Conservation (phyloP, 148 eudicot genomes). For the Camellia lanceoleosa region DNA sequence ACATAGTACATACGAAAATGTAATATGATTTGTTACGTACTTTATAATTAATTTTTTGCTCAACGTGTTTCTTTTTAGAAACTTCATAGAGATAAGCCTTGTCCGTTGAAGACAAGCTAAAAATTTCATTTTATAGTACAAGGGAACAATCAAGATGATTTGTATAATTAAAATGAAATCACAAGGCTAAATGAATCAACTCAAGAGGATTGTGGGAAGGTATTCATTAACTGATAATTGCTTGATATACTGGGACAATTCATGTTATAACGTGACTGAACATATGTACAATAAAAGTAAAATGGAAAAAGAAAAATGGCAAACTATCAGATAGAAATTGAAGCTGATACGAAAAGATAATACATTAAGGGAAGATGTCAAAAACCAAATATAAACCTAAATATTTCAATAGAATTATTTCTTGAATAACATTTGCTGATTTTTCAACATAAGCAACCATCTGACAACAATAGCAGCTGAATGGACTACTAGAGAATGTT, state of each 20-base stretch:
- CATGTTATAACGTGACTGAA: neutral
- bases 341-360: neutral
- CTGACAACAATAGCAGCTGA: slow-evolving; percentile 3
- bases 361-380: neutral
- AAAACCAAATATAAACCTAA: neutral
- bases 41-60: no score
- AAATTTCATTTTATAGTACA: neutral
- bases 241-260: neutral
- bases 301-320: no score
- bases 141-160: neutral
- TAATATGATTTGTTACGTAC: no score
- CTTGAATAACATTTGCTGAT: neutral
- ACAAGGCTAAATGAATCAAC: neutral
- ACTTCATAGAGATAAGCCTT: neutral
- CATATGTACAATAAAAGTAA: neutral
- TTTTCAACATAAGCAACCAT: neutral
- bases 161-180: neutral
- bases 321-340: neutral
- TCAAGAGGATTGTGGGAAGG: neutral
- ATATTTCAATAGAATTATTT: neutral
- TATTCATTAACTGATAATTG: neutral
- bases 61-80: no score
- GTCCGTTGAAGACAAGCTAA: neutral
- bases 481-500: no score
- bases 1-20: no score